phyloP scores from a whole-genome alignment of 768 basidiomycete genomes.

The Butyriboletus loyo region DNA sequence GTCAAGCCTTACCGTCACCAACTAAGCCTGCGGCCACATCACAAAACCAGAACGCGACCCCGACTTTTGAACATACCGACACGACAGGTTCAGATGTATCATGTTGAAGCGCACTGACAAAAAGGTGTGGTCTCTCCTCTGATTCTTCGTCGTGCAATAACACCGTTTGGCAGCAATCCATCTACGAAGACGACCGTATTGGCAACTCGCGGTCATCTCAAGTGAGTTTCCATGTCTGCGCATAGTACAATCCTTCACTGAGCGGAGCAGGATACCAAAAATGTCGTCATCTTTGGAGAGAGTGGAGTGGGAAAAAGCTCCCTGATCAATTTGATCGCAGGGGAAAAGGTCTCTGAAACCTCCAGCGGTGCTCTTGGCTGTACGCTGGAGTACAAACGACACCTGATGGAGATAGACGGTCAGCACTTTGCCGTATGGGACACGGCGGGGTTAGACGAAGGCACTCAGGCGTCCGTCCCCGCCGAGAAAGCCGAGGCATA shows the following conservation, averaged over 20 bases:
- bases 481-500: conserved; percentile 31
- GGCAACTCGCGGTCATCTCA: background rate
- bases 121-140: conserved; percentile 13
- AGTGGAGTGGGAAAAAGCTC: conserved; percentile 44
- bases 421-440: conserved; percentile 31
- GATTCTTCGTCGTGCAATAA: conserved; percentile 7
- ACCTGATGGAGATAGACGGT: conserved; percentile 20
- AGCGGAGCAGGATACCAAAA: conserved; percentile 21
- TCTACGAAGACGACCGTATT: background rate
- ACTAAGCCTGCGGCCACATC: background rate
- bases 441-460: conserved; percentile 34
- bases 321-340: conserved; percentile 41
- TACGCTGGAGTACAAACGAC: conserved; percentile 31
- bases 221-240: conserved; percentile 7
- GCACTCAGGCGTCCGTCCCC: conserved; percentile 23
- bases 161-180: conserved; percentile 7
- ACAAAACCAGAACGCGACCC: background rate
- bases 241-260: background rate
- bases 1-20: background rate
- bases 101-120: background rate
- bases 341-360: conserved; percentile 21
- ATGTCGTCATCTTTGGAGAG: conserved; percentile 43
- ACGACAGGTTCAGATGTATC: background rate
- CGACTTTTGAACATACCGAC: conserved; percentile 2
- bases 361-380: conserved; percentile 35